Evolutionary conservation across 495 filamentous ascomycete genomes (phyloP), one percentile per base, ranked within the genome.

Genomic region (Chaetomium cochliodes): DNA sequence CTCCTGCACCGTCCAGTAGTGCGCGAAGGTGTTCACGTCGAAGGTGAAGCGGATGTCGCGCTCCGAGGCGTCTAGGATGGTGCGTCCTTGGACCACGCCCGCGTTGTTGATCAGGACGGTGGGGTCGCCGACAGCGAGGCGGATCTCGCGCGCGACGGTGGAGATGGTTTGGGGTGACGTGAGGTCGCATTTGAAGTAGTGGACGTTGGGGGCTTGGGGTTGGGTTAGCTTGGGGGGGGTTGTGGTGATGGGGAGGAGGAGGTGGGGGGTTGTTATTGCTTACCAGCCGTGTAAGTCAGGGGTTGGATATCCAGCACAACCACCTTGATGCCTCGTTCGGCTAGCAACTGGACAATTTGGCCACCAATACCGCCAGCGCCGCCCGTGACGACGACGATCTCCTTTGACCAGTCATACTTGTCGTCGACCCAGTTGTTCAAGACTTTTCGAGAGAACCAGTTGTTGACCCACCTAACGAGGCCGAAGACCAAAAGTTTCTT

Each of bases 51-150:
- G 77, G 58, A 88, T 80, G 60, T 86, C 82, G 6, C 69, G 71
- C 58, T 87, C 83, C 5, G 79, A 81, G 37, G 81, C 73, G 60
- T 79, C 76, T 28, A 91, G 82, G 61, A 92, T 81, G 23, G 82
- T 81, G 26, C 83, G 81, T 42, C 84, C 86, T n/a, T 79, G 80
- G 23, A 80, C 82, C 33, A 89, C 79, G 58, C 88, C 89, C 2
- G 89, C 89, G 71, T 92, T 92, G 79, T 90, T 90, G 77, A 92
- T 87, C 0, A 92, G 77, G 63, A 92, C 77, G 2, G 87, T 91
- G 0, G 90, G 90, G 7, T 80, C 50, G 65, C 89, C 89, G 62
- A 89, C 75, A 5, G 80, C 73, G 22, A 72, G 70, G 56, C 83
- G 82, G 74, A 91, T 81, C 30, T 77, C 51, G 18, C 68, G 46